Evolutionary conservation across 352 stramenopile species (phyloP).

Genomic region (Sclerospora graminicola): DNA sequence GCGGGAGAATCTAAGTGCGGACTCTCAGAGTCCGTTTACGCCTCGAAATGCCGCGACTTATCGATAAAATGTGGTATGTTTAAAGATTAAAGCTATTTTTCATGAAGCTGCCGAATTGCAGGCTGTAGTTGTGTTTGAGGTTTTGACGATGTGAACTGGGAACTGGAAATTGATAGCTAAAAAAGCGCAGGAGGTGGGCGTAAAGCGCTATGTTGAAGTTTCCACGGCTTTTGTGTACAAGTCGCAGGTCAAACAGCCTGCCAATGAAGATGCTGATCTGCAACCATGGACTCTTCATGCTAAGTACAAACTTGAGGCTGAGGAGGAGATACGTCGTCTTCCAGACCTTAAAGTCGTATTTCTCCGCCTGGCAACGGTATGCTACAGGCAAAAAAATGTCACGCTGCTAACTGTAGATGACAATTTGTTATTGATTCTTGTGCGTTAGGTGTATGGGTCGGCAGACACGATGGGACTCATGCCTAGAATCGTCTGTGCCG

Average conservation of each 20-base stretch:
- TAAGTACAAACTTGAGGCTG: constrained; percentile 81
- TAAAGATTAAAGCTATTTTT: background rate
- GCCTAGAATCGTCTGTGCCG: constrained; percentile 76
- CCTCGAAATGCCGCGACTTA: constrained; percentile 76
- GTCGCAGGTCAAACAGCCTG: constrained; percentile 62
- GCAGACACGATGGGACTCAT: constrained; percentile 75
- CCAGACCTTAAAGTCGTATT: constrained; percentile 51
- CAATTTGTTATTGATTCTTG: background rate
- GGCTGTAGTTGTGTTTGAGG: background rate
- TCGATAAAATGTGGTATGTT: constrained; percentile 74
- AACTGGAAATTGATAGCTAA: constrained; percentile 23
- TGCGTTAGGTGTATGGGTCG: constrained; percentile 58
- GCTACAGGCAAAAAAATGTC: background rate
- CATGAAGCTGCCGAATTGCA: background rate
- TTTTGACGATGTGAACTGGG: background rate
- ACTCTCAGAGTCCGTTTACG: constrained; percentile 61
- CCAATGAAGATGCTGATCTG: constrained; percentile 46
- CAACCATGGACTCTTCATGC: constrained; percentile 78
- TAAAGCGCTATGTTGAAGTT: constrained; percentile 79
- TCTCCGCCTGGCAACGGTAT: constrained; percentile 62
- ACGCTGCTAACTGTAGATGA: background rate
- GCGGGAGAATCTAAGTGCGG: constrained; percentile 79
- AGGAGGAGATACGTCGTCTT: constrained; percentile 62
- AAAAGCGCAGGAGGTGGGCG: constrained; percentile 49
- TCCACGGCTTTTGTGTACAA: constrained; percentile 87